A percentile compares a stretch with the other conserved stretches of the same genome.
Conservation (phyloP, 1,139 yeast genomes). For the Pichia sp. region DNA sequence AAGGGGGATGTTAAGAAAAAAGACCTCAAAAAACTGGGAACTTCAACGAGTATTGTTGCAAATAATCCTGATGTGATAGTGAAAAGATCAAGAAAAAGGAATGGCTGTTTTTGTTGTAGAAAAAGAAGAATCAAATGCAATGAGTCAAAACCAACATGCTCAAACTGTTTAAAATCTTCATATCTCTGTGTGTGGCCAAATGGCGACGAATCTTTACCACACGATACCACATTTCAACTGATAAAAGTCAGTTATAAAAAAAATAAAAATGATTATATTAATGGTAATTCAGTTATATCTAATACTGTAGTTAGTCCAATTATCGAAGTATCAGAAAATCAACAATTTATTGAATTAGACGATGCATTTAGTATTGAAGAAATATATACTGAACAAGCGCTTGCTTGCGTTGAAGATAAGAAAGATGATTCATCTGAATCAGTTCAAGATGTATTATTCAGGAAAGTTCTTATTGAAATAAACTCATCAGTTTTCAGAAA, state of each 20-base stretch:
- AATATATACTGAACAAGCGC: too few relatives aligned
- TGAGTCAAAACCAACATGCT: slow-evolving; percentile 33
- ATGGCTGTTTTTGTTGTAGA: slow-evolving; percentile 27
- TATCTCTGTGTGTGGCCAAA: slow-evolving; percentile 37
- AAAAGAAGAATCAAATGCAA: slow-evolving; percentile 41
- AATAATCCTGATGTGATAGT: too few relatives aligned
- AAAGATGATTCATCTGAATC: slow-evolving; percentile 1
- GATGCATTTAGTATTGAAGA: too few relatives aligned
- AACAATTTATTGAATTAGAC: too few relatives aligned
- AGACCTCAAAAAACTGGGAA: too few relatives aligned
- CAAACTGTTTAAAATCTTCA: slow-evolving; percentile 31
- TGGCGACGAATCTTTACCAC: slow-evolving; percentile 28
- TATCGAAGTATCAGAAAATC: too few relatives aligned
- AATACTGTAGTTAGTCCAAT: too few relatives aligned
- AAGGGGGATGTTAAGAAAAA: neutral
- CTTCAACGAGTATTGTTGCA: too few relatives aligned
- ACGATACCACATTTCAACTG: slow-evolving; percentile 13
- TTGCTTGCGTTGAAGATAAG: too few relatives aligned
- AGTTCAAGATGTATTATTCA: slow-evolving; percentile 21
- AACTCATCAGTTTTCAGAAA: slow-evolving; percentile 1
- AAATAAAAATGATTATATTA: too few relatives aligned
- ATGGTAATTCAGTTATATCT: too few relatives aligned
- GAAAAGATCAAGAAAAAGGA: slow-evolving; percentile 14
- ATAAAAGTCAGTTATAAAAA: too few relatives aligned
- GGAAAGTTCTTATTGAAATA: slow-evolving; percentile 12